Base-by-base conservation (phyloP, 371 early-diverging fungal species). In the Mortierella sp. region DNA sequence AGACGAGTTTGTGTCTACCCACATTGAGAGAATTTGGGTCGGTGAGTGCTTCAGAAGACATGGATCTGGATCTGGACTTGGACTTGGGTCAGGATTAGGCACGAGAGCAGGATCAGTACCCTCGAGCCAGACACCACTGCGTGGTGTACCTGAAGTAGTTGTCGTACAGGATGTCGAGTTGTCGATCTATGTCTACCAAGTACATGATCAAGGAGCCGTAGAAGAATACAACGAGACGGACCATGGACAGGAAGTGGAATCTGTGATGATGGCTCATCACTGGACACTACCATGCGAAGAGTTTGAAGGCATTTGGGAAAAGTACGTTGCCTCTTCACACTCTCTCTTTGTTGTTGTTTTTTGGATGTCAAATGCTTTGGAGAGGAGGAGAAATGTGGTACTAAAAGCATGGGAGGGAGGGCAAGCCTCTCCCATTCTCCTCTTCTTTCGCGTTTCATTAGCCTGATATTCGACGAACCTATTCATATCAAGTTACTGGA, bases 261-360 rank as follows among this genome's bases (percentile, higher is more conserved):
- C 69, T 2, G 72, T 72, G 24, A 54, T 55, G 58, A 80, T 70
- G 53, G 67, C 69, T 39, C 61, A 66, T 61, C 80, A 72, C 34
- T 79, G 78, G 78, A 62, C 57, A 16, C 39, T 78, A 31, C 83
- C 74, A 24, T 64, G 84, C 27, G 59, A 64, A 8, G 74, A 62
- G 12, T 55, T 89, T 24, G 81, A 85, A 18, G 86, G 85, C 14
- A 59, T 85, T 7, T 89, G 89, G 89, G 85, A 86, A 18, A 82
- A 57, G 83, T 83, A 73, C 51, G 49, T 43, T 21, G 19, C 23
- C 63, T 9, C 14, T 19, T 45, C 19, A 24, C 18, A 5, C 13
- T 50, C 0, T 42, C 12, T 31, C 13, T 34, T 28, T n/a, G n/a
- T n/a, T n/a, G n/a, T n/a, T n/a, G n/a, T n/a, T n/a, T n/a, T n/a